Evolutionary conservation across 2,329 filamentous ascomycete genomes (phyloP).

Genomic region (Aaosphaeria pasadenensis): DNA sequence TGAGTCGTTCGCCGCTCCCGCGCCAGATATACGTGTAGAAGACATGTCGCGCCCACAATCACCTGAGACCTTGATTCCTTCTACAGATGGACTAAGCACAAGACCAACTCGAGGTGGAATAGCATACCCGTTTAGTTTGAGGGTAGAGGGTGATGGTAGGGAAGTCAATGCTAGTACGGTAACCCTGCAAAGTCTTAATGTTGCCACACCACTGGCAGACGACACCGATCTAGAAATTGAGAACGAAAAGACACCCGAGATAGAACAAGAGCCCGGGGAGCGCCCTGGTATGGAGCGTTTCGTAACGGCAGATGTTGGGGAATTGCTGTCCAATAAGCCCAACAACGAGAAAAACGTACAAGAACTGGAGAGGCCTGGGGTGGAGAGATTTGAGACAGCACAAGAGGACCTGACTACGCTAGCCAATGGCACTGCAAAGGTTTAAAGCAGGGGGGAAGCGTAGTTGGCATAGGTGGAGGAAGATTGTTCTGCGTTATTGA

Average conservation of each 20-base stretch:
- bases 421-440: not conserved
- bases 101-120: conserved; percentile 66
- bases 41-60: conserved; percentile 15
- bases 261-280: conserved; percentile 1
- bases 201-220: conserved; percentile 19
- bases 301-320: conserved; percentile 46
- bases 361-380: conserved; percentile 18
- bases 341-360: conserved; percentile 1
- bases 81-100: conserved; percentile 54
- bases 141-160: conserved; percentile 41
- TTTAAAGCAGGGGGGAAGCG: no score
- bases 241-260: conserved; percentile 2
- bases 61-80: conserved; percentile 40
- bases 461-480: no score
- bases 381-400: conserved; percentile 60
- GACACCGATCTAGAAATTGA: conserved; percentile 6
- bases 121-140: conserved; percentile 70
- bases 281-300: conserved; percentile 49
- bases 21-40: conserved; percentile 14
- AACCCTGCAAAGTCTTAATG: conserved; percentile 51
- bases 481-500: no score
- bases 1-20: not conserved
- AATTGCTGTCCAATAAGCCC: not conserved
- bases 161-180: conserved; percentile 68
- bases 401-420: conserved; percentile 16